These are phyloP conservation scores for Cystoisospora suis DNA, from an alignment of 169 alveolate species.

Conservation along the genomic window DNA sequence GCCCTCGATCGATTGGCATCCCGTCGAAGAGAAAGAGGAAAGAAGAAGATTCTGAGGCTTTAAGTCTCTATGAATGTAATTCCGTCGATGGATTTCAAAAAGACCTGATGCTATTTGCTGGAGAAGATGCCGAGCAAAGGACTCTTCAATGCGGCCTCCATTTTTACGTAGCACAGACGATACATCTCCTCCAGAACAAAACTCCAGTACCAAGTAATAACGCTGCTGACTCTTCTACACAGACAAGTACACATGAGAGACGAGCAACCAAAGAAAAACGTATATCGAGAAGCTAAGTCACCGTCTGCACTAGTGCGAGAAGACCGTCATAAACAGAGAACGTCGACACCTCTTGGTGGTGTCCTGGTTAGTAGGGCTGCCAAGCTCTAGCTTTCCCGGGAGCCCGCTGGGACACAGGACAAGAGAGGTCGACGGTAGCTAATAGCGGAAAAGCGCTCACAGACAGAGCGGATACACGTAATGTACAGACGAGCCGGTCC, in stretches of 20 bases:
- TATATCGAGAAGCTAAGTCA: too few relatives aligned
- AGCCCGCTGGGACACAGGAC: too few relatives aligned
- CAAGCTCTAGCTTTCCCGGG: too few relatives aligned
- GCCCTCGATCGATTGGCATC: background rate
- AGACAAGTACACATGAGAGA: background rate
- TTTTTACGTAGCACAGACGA: background rate
- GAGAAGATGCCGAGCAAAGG: background rate
- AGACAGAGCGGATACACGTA: too few relatives aligned
- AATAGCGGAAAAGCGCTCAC: too few relatives aligned
- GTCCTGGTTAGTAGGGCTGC: too few relatives aligned
- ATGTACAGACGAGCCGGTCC: too few relatives aligned
- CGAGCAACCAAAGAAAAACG: too few relatives aligned
- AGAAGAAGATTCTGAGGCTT: conserved; percentile 59
- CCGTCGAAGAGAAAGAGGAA: background rate
- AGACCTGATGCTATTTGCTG: conserved; percentile 38
- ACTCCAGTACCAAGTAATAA: conserved; percentile 50
- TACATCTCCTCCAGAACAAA: conserved; percentile 56
- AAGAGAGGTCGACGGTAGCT: too few relatives aligned
- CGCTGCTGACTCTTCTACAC: conserved; percentile 37
- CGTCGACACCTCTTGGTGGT: too few relatives aligned
- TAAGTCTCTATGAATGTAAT: conserved; percentile 52
- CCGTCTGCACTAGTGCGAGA: too few relatives aligned
- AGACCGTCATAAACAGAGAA: too few relatives aligned
- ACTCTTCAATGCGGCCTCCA: background rate
- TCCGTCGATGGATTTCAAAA: conserved; percentile 18